These are phyloP conservation scores for Lentinula raphanica DNA, from an alignment of 768 basidiomycete species.

Conservation along the genomic window DNA sequence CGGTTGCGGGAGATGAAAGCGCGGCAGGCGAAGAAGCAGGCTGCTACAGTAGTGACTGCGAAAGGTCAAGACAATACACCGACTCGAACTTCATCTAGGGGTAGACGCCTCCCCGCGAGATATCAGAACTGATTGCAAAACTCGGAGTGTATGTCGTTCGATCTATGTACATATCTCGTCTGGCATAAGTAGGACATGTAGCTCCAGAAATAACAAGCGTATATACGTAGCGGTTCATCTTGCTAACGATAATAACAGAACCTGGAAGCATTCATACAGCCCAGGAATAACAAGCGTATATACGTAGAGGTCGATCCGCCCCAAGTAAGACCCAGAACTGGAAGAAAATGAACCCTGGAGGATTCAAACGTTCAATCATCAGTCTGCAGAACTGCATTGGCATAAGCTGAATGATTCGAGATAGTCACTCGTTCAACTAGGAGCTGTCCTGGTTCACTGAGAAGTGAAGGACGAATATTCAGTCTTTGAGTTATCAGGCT, in stretches of 20 bases:
- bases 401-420: slow-evolving; percentile 56
- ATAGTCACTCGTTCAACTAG: slow-evolving; percentile 55
- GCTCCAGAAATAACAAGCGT: too few relatives aligned
- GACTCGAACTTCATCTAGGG: not conserved
- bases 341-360: too few relatives aligned
- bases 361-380: slow-evolving; percentile 33
- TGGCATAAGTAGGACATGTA: too few relatives aligned
- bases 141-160: not conserved
- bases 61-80: not conserved
- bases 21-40: slow-evolving; percentile 8
- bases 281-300: too few relatives aligned
- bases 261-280: too few relatives aligned
- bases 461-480: slow-evolving; percentile 41
- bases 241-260: too few relatives aligned
- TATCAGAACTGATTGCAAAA: not conserved
- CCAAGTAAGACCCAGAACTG: too few relatives aligned
- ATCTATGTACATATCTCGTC: too few relatives aligned
- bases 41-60: not conserved
- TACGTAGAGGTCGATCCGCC: slow-evolving; percentile 13
- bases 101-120: not conserved
- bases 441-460: slow-evolving; percentile 37
- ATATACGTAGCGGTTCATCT: not conserved
- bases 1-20: slow-evolving; percentile 34
- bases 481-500: slow-evolving; percentile 40
- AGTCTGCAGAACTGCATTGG: slow-evolving; percentile 41